phyloP scores from a whole-genome alignment of 2,329 filamentous ascomycete genomes.

The Colletotrichum sp. region DNA sequence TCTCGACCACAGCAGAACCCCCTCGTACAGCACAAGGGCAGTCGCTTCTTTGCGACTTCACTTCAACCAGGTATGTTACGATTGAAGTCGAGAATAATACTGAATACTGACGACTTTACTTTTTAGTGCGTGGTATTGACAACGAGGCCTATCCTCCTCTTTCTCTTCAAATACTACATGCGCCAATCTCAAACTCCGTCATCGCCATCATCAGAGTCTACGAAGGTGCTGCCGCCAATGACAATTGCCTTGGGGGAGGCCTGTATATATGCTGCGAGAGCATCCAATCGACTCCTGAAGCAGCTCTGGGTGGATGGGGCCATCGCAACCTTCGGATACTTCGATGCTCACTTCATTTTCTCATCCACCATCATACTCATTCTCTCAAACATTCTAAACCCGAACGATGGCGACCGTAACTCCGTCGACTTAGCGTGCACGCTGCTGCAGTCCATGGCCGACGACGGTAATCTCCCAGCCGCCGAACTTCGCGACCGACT shows the following conservation, averaged over 20 bases:
- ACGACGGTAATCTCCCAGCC: constrained; percentile 32
- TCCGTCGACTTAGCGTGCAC: constrained; percentile 31
- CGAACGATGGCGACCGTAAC: constrained; percentile 27
- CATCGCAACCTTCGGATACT: constrained; percentile 33
- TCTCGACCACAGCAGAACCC: neutral
- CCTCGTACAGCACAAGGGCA: neutral
- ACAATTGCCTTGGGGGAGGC: constrained; percentile 33
- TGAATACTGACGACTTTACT: neutral
- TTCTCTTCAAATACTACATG: constrained; percentile 31
- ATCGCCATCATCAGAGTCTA: neutral
- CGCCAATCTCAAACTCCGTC: constrained; percentile 15
- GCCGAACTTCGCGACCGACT: constrained; percentile 32
- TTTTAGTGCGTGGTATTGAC: constrained; percentile 35
- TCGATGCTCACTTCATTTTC: constrained; percentile 35
- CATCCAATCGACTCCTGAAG: constrained; percentile 28
- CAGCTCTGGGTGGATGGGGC: constrained; percentile 29
- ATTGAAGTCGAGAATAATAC: neutral
- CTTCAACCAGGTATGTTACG: constrained; percentile 22
- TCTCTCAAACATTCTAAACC: constrained; percentile 38
- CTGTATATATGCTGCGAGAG: constrained; percentile 31
- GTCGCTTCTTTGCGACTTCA: constrained; percentile 38
- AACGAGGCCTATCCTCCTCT: constrained; percentile 29
- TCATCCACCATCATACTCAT: constrained; percentile 31
- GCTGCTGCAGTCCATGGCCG: constrained; percentile 32
- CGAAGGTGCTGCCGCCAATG: constrained; percentile 31